Evolutionary conservation across 2,329 filamentous ascomycete species (phyloP), one percentile per base, ranked within the genome.

Genomic region (Apiospora pterosperma): DNA sequence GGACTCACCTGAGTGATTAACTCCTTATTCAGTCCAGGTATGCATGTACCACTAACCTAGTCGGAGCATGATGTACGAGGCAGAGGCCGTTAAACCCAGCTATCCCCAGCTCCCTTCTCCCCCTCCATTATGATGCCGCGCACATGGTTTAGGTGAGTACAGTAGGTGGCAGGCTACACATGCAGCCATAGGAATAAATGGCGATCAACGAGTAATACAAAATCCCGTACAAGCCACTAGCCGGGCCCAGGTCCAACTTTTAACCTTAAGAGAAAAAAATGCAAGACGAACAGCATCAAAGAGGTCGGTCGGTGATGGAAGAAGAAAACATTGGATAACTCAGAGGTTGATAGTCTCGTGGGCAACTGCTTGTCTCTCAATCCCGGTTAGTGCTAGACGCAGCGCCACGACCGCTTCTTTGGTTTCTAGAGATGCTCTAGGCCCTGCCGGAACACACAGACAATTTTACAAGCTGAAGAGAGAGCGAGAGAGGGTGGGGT

Each of bases 21-120:
- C 48, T 55, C 48, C 48, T 55, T 55, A 55, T 55, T 55, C 48
- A 55, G 48, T 55, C 48, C 31, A 55, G 48, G 48, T 19, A n/a
- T 55, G 48, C 48, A 55, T 31, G 48, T 55, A 55, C 48, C n/a
- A n/a, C n/a, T n/a, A n/a, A n/a, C n/a, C n/a, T 34, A 55, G 25
- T 55, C 48, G 48, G 48, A 31, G 48, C 48, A n/a, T 31, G 48
- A n/a, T 31, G 48, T n/a, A 55, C 19, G 11, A 34, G 48, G 34
- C 48, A 21, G 16, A 34, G 19, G 48, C 25, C 48, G 48, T 55
- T 55, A 55, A 55, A 55, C 48, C 48, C 48, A 55, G 48, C 25
- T 34, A 55, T 55, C 48, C 48, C 48, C 48, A 55, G 48, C 48
- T 34, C 44, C 25, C 10, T 25, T 25, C 44, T 25, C 42, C 44